phyloP scores from a whole-genome alignment of 441 rosid genomes.

The Adansonia rubrostipa region DNA sequence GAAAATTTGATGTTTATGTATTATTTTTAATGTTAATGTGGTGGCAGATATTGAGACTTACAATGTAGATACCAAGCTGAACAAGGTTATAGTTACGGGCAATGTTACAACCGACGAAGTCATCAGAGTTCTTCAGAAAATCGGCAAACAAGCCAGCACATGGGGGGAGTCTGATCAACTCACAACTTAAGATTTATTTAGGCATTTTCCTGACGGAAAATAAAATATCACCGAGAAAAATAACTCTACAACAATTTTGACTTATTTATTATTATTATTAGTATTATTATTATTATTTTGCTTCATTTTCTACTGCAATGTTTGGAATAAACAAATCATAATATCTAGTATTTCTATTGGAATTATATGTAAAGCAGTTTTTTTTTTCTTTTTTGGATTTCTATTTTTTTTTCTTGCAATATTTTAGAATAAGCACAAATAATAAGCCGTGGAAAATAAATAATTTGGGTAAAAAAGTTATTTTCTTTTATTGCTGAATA shows the following conservation, averaged over 20 bases:
- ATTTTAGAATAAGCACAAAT: too few relatives aligned
- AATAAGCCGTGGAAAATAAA: too few relatives aligned
- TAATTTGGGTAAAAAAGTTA: not conserved
- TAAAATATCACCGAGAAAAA: too few relatives aligned
- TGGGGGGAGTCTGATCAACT: constrained; percentile 55
- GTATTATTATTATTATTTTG: not conserved
- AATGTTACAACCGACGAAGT: constrained; percentile 73
- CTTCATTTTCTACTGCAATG: not conserved
- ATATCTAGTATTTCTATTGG: not conserved
- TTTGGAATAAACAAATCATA: not conserved
- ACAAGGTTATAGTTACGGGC: constrained; percentile 80
- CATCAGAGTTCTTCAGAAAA: constrained; percentile 74
- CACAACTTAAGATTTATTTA: not conserved
- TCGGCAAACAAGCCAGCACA: constrained; percentile 60
- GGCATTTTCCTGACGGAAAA: not conserved
- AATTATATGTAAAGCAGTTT: not conserved
- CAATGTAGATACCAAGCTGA: constrained; percentile 72
- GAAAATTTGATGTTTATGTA: not conserved
- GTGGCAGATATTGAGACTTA: constrained; percentile 73
- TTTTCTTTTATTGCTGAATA: not conserved
- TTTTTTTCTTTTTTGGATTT: too few relatives aligned
- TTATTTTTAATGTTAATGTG: too few relatives aligned
- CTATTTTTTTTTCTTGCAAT: too few relatives aligned
- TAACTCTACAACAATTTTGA: not conserved
- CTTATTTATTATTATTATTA: too few relatives aligned